Percentiles rank a stretch among this genome's conserved stretches.
These are phyloP conservation scores for Exophiala sp. DNA, from an alignment of 2,329 filamentous ascomycete genomes.

Conservation along the genomic window DNA sequence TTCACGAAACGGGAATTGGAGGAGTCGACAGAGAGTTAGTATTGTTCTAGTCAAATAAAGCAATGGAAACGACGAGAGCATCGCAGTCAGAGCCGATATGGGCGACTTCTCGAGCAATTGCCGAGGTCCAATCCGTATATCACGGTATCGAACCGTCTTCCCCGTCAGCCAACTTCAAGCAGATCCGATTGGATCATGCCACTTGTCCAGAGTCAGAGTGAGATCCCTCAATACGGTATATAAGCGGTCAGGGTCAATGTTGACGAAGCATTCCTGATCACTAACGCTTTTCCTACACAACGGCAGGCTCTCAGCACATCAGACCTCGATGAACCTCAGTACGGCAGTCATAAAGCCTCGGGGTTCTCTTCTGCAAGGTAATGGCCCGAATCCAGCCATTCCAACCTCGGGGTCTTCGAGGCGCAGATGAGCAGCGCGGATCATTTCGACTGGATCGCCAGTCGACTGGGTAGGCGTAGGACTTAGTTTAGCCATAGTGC, in stretches of 20 bases:
- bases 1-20: too few species aligned
- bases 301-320: too few species aligned
- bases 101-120: too few species aligned
- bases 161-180: background rate
- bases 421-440: background rate
- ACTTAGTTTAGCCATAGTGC: too few species aligned
- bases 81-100: too few species aligned
- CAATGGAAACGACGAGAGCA: background rate
- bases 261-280: too few species aligned
- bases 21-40: background rate
- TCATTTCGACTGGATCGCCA: background rate
- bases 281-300: too few species aligned
- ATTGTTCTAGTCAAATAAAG: background rate
- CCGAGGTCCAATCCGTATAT: background rate
- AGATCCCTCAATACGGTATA: too few species aligned
- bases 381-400: conserved; percentile 32
- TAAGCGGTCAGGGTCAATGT: too few species aligned
- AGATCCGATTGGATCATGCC: background rate
- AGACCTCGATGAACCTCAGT: conserved; percentile 31
- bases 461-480: too few species aligned
- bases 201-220: too few species aligned
- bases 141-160: background rate
- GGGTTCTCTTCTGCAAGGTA: conserved; percentile 40
- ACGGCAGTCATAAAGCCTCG: conserved; percentile 34
- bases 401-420: conserved; percentile 6